phyloP scores from a whole-genome alignment of 164 flowering plant species.

The Nymphaea thermarum region DNA sequence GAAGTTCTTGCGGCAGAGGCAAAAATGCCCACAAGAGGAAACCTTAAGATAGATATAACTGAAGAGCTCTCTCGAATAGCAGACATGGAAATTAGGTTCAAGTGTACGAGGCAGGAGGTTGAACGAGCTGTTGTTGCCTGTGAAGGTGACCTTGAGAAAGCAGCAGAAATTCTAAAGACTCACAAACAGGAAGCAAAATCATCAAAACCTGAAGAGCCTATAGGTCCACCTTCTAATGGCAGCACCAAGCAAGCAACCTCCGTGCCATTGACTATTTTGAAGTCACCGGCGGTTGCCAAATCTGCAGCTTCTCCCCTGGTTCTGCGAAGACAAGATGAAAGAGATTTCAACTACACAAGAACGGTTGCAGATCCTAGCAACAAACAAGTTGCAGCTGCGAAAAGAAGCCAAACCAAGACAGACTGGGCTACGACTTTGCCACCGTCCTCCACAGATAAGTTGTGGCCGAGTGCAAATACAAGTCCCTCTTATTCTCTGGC shows the following conservation, averaged over 20 bases:
- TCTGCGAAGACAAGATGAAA: constrained; percentile 39
- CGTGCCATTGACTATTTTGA: neutral
- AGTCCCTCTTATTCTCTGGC: constrained; percentile 28
- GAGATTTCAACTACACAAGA: constrained; percentile 62
- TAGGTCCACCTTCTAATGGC: constrained; percentile 11
- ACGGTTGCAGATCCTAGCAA: constrained; percentile 20
- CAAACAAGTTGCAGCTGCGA: neutral
- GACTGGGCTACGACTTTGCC: constrained; percentile 30
- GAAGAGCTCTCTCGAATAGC: constrained; percentile 75
- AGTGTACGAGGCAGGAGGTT: constrained; percentile 74
- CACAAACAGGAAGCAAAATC: constrained; percentile 40
- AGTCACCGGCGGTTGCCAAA: neutral
- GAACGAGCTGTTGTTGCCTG: constrained; percentile 73
- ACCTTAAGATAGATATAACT: constrained; percentile 73
- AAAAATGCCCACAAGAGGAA: constrained; percentile 26
- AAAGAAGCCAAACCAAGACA: constrained; percentile 12
- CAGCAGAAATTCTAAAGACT: constrained; percentile 39
- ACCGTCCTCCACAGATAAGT: neutral
- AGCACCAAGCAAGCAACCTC: constrained; percentile 14
- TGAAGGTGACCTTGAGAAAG: constrained; percentile 87
- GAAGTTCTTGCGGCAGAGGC: constrained; percentile 20
- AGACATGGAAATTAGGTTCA: constrained; percentile 49
- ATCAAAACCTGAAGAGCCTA: neutral
- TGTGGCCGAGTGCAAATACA: constrained; percentile 31
- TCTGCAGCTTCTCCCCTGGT: neutral